Conservation (phyloP, 129 eudicot species). For the Helianthus tuberosus region DNA sequence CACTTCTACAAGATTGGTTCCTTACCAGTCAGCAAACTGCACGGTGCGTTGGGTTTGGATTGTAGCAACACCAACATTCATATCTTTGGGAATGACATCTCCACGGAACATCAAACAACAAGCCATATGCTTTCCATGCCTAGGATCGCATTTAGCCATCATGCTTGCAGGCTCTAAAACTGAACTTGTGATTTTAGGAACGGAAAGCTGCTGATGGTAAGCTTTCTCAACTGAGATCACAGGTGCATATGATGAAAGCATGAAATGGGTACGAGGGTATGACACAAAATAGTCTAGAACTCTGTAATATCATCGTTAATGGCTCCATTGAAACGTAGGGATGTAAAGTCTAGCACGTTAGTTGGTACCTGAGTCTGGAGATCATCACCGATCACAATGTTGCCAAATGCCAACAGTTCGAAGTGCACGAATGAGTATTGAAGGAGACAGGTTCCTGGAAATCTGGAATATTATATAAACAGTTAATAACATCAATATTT, state of each 20-base stretch:
- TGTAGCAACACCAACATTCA: no score
- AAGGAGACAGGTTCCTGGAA: no score
- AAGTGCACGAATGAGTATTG: no score
- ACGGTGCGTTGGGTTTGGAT: no score
- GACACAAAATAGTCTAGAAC: constrained; percentile 90
- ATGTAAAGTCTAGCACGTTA: no score
- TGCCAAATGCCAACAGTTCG: no score
- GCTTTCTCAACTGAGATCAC: constrained; percentile 90
- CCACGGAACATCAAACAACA: constrained; percentile 92
- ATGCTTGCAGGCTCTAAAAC: constrained; percentile 92
- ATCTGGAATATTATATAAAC: no score
- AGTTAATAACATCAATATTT: no score
- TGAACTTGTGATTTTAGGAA: constrained; percentile 88
- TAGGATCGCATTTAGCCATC: constrained; percentile 96
- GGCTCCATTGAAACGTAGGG: constrained; percentile 94
- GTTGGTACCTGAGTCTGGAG: no score
- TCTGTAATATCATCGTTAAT: constrained; percentile 87
- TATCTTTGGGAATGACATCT: constrained; percentile 46
- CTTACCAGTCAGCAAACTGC: no score
- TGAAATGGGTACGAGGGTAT: constrained; percentile 91
- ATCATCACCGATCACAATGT: no score
- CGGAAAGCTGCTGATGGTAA: constrained; percentile 84
- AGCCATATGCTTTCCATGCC: constrained; percentile 92
- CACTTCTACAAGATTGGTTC: no score
- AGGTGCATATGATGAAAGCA: constrained; percentile 94